Percentiles rank a stretch among this genome's conserved stretches.
Evolutionary conservation across 2,329 filamentous ascomycete genomes (phyloP).

Genomic region (Aspergillus sp.): DNA sequence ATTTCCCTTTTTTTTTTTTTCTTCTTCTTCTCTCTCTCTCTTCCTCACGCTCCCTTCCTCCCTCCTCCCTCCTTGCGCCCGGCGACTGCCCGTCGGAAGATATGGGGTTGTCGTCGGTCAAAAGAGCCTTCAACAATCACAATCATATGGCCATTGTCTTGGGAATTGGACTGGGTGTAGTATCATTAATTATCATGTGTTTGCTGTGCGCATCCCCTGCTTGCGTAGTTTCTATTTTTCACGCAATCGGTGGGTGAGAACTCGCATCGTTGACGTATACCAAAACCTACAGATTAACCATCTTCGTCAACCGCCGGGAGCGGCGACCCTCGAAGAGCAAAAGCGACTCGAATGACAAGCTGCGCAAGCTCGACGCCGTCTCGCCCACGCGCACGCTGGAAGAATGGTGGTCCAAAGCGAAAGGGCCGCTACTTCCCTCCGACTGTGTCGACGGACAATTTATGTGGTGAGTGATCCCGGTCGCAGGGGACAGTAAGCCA

Average conservation of each 20-base stretch:
- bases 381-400: conserved; percentile 37
- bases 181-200: conserved; percentile 32
- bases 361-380: conserved; percentile 37
- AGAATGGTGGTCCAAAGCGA: conserved; percentile 37
- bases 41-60: not conserved
- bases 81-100: conserved; percentile 11
- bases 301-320: conserved; percentile 36
- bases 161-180: conserved; percentile 32
- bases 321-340: conserved; percentile 19
- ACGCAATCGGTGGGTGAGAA: too few relatives aligned
- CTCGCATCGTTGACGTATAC: not conserved
- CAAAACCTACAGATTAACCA: conserved; percentile 25
- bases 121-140: conserved; percentile 19
- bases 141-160: conserved; percentile 34
- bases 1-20: not conserved
- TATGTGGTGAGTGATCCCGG: conserved; percentile 30
- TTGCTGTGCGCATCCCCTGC: conserved; percentile 27
- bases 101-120: conserved; percentile 20
- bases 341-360: conserved; percentile 28
- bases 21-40: not conserved
- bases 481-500: not conserved
- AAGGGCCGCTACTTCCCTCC: conserved; percentile 31
- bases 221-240: too few relatives aligned
- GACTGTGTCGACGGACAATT: conserved; percentile 37
- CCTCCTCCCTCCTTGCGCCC: not conserved